Evolutionary conservation across 2,329 filamentous ascomycete species (phyloP).

Genomic region (Aureobasidium sp.): DNA sequence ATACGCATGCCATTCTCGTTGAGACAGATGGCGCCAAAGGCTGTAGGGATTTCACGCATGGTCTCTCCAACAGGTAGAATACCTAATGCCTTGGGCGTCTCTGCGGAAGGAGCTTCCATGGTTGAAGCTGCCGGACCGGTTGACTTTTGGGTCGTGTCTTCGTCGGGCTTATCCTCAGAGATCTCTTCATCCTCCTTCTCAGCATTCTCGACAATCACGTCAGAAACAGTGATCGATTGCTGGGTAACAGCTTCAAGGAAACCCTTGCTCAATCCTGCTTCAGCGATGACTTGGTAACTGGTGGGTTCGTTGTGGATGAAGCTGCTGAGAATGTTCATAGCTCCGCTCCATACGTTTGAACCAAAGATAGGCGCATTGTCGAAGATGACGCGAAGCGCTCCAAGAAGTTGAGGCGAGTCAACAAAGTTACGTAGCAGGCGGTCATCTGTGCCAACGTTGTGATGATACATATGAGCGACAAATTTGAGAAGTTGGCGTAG

Average conservation of each 20-base stretch:
- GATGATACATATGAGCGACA: slow-evolving; percentile 85
- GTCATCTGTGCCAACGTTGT: slow-evolving; percentile 73
- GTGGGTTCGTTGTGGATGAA: slow-evolving; percentile 99
- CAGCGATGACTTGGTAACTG: slow-evolving; percentile 89
- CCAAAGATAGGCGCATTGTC: slow-evolving; percentile 73
- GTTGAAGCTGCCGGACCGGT: neutral
- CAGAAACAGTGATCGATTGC: slow-evolving; percentile 24
- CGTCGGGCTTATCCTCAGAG: neutral
- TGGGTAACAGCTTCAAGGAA: slow-evolving; percentile 72
- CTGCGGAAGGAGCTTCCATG: neutral
- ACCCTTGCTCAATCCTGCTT: slow-evolving; percentile 80
- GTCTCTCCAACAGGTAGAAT: slow-evolving; percentile 85
- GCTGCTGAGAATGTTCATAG: slow-evolving; percentile 81
- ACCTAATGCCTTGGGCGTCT: slow-evolving; percentile 47
- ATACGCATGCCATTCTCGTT: slow-evolving; percentile 81
- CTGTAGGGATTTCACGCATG: slow-evolving; percentile 75
- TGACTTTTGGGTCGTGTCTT: neutral
- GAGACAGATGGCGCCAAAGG: slow-evolving; percentile 87
- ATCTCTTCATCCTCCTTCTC: neutral
- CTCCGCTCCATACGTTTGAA: slow-evolving; percentile 90
- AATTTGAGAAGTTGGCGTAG: slow-evolving; percentile 93
- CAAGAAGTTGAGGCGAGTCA: slow-evolving; percentile 78
- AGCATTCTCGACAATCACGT: slow-evolving; percentile 2
- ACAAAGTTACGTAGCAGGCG: slow-evolving; percentile 85
- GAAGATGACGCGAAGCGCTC: slow-evolving; percentile 71